Evolutionary conservation across 441 rosid species (phyloP).

Genomic region (Erodium moschatum): DNA sequence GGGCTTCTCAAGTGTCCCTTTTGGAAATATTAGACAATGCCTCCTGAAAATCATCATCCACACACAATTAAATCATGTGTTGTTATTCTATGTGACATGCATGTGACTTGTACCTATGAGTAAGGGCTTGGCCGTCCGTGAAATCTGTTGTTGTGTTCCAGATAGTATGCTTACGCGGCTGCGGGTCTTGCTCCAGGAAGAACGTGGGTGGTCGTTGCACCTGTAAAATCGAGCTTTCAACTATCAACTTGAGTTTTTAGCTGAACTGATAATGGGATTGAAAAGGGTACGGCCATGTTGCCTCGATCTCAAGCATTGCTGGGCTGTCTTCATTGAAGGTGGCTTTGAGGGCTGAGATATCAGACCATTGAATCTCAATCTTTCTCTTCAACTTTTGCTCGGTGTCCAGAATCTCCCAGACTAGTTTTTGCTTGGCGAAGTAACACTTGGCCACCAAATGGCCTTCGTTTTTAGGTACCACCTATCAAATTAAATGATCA

Average conservation of each 20-base stretch:
- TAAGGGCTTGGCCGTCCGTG: slow-evolving; percentile 38
- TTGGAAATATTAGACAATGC: slow-evolving; percentile 29
- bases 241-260: no score
- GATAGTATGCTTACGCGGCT: slow-evolving; percentile 48
- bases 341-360: slow-evolving; percentile 35
- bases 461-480: slow-evolving; percentile 28
- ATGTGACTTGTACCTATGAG: not conserved
- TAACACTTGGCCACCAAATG: slow-evolving; percentile 51
- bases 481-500: no score
- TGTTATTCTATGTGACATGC: no score
- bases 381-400: slow-evolving; percentile 34
- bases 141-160: slow-evolving; percentile 44
- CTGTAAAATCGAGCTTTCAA: slow-evolving; percentile 24
- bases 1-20: slow-evolving; percentile 32
- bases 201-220: slow-evolving; percentile 34
- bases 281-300: slow-evolving; percentile 6
- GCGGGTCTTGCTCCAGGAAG: slow-evolving; percentile 39
- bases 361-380: slow-evolving; percentile 51
- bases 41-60: slow-evolving; percentile 23
- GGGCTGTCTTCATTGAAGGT: slow-evolving; percentile 17
- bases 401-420: slow-evolving; percentile 41
- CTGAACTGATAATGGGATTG: no score
- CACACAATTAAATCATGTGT: no score
- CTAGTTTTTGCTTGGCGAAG: slow-evolving; percentile 40
- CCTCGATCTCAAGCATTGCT: slow-evolving; percentile 35